Evolutionary conservation across 2,329 filamentous ascomycete genomes (phyloP).

Genomic region (Botrytis hyacinthi): DNA sequence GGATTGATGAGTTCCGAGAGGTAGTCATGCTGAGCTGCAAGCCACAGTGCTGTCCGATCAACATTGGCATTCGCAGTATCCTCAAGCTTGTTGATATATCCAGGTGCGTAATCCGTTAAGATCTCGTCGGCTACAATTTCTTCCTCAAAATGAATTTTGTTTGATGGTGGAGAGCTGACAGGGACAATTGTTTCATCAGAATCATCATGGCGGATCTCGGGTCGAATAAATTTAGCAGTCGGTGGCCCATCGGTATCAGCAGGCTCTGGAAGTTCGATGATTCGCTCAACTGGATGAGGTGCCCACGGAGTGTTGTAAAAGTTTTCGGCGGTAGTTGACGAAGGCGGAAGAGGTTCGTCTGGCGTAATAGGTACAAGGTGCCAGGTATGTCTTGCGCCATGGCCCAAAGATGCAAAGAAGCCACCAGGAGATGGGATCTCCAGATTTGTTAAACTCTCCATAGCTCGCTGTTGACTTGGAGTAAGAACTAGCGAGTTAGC

Average conservation of each 20-base stretch:
- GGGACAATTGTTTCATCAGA: slow-evolving; percentile 41
- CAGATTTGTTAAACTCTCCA: slow-evolving; percentile 72
- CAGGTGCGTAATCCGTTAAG: slow-evolving; percentile 68
- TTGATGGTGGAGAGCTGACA: slow-evolving; percentile 22
- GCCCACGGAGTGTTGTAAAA: slow-evolving; percentile 86
- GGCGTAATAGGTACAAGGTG: slow-evolving; percentile 57
- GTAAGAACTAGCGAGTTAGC: slow-evolving; percentile 44
- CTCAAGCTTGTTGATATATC: slow-evolving; percentile 72
- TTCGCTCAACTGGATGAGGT: slow-evolving; percentile 59
- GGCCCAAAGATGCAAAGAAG: slow-evolving; percentile 84
- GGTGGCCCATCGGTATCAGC: slow-evolving; percentile 58
- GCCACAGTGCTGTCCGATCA: slow-evolving; percentile 83
- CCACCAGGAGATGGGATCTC: slow-evolving; percentile 89
- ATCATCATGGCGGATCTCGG: slow-evolving; percentile 37
- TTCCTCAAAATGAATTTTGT: slow-evolving; percentile 24
- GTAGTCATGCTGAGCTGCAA: slow-evolving; percentile 77
- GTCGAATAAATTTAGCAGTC: slow-evolving; percentile 56
- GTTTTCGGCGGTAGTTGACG: slow-evolving; percentile 85
- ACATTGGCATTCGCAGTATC: slow-evolving; percentile 69
- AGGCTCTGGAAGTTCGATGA: slow-evolving; percentile 57
- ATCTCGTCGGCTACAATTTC: slow-evolving; percentile 65
- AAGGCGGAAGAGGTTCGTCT: slow-evolving; percentile 61
- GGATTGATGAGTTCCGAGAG: slow-evolving; percentile 64
- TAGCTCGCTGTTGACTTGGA: slow-evolving; percentile 55
- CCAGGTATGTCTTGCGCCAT: slow-evolving; percentile 78